These are phyloP conservation scores for Podosphaera aphanis DNA, from an alignment of 2,329 filamentous ascomycete genomes.

Conservation along the genomic window DNA sequence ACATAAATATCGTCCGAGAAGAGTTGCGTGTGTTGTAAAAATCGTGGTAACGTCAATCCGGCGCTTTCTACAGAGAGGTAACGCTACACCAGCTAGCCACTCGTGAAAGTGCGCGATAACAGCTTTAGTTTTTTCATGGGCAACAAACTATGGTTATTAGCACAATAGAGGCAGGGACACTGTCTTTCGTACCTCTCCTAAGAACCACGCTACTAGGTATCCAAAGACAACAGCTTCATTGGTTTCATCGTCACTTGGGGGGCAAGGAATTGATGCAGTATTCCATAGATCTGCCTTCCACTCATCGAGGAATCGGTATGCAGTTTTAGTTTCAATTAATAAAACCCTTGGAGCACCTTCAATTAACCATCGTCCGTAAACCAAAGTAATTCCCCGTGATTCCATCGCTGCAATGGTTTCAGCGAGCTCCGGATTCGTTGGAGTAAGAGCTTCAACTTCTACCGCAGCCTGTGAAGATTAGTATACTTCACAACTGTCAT, in stretches of 20 bases:
- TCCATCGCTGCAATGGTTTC: constrained; percentile 81
- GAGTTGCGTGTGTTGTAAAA: constrained; percentile 91
- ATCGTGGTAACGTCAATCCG: constrained; percentile 94
- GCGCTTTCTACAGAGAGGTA: constrained; percentile 78
- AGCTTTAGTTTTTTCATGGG: constrained; percentile 72
- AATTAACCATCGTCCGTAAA: constrained; percentile 94
- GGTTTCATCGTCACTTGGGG: constrained; percentile 75
- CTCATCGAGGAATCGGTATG: constrained; percentile 75
- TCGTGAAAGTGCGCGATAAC: constrained; percentile 98
- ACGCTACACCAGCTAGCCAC: constrained; percentile 84
- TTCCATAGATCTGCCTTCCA: constrained; percentile 97
- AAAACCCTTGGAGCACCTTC: constrained; percentile 86
- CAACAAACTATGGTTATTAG: constrained; percentile 45
- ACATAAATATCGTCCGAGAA: constrained; percentile 87
- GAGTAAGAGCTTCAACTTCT: constrained; percentile 83
- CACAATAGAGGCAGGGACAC: not conserved
- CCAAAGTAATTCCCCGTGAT: constrained; percentile 65
- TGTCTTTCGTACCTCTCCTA: constrained; percentile 74
- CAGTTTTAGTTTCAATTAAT: constrained; percentile 84
- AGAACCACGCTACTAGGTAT: constrained; percentile 91
- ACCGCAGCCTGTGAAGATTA: constrained; percentile 50
- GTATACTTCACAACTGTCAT: constrained; percentile 3
- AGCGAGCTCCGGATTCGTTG: constrained; percentile 54
- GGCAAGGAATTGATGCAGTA: constrained; percentile 76
- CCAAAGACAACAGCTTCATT: constrained; percentile 96